phyloP scores from a whole-genome alignment of 148 eudicot genomes.

The Rhododendron simsii region DNA sequence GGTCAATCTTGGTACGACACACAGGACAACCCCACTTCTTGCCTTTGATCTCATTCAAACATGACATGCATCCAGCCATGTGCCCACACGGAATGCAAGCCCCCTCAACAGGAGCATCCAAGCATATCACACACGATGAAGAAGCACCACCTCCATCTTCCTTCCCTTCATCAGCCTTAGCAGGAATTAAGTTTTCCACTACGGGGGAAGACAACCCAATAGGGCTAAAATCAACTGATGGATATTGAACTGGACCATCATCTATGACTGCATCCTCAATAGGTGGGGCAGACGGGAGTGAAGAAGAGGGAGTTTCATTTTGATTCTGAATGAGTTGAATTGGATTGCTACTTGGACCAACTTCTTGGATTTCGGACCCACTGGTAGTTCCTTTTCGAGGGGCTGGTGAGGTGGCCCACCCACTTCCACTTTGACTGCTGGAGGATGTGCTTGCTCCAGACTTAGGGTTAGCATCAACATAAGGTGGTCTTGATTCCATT shows the following conservation, averaged over 20 bases:
- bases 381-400: slow-evolving; percentile 29
- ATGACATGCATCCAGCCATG: slow-evolving; percentile 95
- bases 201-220: slow-evolving; percentile 14
- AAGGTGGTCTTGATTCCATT: slow-evolving; percentile 32
- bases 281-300: slow-evolving; percentile 68
- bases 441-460: slow-evolving; percentile 35
- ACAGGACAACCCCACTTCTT: slow-evolving; percentile 95
- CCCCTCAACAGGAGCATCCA: slow-evolving; percentile 88
- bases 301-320: slow-evolving; percentile 13
- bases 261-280: slow-evolving; percentile 24
- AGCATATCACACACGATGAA: slow-evolving; percentile 80
- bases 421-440: not conserved
- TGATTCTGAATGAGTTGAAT: slow-evolving; percentile 13
- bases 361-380: slow-evolving; percentile 27
- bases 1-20: slow-evolving; percentile 83
- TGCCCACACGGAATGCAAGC: slow-evolving; percentile 98
- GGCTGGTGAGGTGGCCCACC: not conserved
- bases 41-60: slow-evolving; percentile 69
- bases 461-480: slow-evolving; percentile 12
- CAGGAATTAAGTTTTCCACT: slow-evolving; percentile 13
- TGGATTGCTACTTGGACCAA: slow-evolving; percentile 31
- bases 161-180: slow-evolving; percentile 24
- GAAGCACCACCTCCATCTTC: slow-evolving; percentile 29
- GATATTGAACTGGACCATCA: slow-evolving; percentile 65
- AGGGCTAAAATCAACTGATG: slow-evolving; percentile 49